Percentiles rank a stretch among this genome's conserved stretches.
Conservation (phyloP, 2,329 filamentous ascomycete species). For the Dactylellina haptotyla region DNA sequence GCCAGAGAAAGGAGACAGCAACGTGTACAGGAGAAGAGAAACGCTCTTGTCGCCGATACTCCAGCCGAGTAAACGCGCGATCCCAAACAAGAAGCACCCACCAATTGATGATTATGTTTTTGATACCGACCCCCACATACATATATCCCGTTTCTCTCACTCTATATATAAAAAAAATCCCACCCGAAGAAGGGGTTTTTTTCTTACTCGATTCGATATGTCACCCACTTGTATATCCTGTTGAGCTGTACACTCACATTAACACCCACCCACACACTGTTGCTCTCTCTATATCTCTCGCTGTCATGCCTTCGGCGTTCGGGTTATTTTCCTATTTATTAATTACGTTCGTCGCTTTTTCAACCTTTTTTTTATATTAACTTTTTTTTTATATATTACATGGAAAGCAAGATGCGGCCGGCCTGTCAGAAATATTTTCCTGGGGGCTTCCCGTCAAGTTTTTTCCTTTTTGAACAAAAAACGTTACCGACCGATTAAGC, state of each 20-base stretch:
- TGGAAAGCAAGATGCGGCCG: conserved; percentile 1
- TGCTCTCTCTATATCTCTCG: conserved; percentile 28
- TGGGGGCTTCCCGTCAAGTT: too few species aligned
- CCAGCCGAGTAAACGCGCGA: conserved; percentile 35
- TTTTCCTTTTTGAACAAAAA: too few species aligned
- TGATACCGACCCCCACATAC: conserved; percentile 4
- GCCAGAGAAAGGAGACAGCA: conserved; percentile 98
- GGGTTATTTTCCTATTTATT: conserved; percentile 48
- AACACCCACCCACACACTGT: neutral
- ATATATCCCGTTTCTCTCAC: conserved; percentile 12
- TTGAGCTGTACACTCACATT: conserved; percentile 45
- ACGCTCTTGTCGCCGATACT: conserved; percentile 79
- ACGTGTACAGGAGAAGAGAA: conserved; percentile 89
- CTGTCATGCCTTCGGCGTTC: conserved; percentile 54
- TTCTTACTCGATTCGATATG: too few species aligned
- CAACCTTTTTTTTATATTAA: neutral
- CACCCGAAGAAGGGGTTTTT: too few species aligned
- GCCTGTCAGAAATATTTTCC: neutral
- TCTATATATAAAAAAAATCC: neutral
- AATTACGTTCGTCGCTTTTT: conserved; percentile 23
- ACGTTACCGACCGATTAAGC: too few species aligned
- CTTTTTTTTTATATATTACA: conserved; percentile 6
- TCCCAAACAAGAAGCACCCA: neutral
- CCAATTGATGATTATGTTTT: conserved; percentile 30
- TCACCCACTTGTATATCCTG: too few species aligned